phyloP scores from a whole-genome alignment of 257 asterid species.

The Sherardia arvensis region DNA sequence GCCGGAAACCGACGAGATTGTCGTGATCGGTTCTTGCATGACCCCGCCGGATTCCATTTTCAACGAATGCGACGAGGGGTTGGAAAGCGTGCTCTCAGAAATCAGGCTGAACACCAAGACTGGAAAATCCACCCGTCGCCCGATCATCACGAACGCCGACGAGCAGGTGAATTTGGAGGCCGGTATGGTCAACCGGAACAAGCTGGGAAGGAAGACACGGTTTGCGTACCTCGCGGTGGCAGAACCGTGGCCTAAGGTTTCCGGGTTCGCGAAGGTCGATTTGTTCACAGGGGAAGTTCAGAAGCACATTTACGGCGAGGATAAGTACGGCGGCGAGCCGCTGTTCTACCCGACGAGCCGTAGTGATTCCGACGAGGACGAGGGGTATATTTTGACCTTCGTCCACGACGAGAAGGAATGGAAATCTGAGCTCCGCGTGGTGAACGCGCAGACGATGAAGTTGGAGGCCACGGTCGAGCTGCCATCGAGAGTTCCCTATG shows the following conservation, averaged over 20 bases:
- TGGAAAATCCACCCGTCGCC: conserved; percentile 53
- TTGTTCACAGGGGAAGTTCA: conserved; percentile 58
- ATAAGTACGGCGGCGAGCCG: conserved; percentile 91
- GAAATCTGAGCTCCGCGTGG: conserved; percentile 72
- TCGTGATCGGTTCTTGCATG: conserved; percentile 96
- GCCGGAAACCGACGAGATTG: conserved; percentile 61
- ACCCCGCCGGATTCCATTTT: conserved; percentile 98
- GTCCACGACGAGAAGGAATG: conserved; percentile 70
- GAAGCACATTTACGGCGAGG: conserved; percentile 65
- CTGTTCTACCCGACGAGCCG: conserved; percentile 63
- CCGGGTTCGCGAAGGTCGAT: conserved; percentile 91
- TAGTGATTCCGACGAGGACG: conserved; percentile 48
- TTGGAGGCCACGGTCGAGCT: conserved; percentile 63
- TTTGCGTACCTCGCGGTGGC: conserved; percentile 83
- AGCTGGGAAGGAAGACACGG: conserved; percentile 71
- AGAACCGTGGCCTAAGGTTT: conserved; percentile 98
- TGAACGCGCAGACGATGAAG: conserved; percentile 54
- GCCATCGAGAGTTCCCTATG: conserved; percentile 90
- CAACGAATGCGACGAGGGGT: conserved; percentile 78
- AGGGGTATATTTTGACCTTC: conserved; percentile 68
- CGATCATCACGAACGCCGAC: conserved; percentile 35
- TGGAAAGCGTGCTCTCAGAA: conserved; percentile 78
- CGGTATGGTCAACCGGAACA: conserved; percentile 92
- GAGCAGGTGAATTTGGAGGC: conserved; percentile 89
- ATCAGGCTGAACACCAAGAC: conserved; percentile 69